Evolutionary conservation across 495 filamentous ascomycete genomes (phyloP).

Genomic region (Sporormia fimetaria): DNA sequence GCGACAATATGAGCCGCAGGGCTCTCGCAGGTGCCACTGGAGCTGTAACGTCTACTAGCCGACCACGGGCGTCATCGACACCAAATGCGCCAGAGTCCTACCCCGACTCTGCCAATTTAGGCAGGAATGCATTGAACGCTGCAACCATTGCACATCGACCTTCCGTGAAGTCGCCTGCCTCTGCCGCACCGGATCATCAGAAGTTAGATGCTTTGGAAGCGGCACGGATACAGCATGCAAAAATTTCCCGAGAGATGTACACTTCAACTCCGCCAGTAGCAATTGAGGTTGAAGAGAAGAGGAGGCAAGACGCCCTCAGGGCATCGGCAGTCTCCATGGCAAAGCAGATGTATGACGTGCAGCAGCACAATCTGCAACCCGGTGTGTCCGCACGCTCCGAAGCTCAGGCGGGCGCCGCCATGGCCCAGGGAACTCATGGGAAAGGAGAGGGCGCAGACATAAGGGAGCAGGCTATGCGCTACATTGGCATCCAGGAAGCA

Average conservation of each 20-base stretch:
- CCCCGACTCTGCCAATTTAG: constrained; percentile 48
- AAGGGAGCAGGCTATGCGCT: constrained; percentile 36
- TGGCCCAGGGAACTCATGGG: constrained; percentile 32
- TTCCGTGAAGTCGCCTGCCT: constrained; percentile 14
- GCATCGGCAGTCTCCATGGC: constrained; percentile 83
- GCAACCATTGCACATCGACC: constrained; percentile 48
- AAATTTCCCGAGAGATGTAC: constrained; percentile 52
- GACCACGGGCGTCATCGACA: constrained; percentile 56
- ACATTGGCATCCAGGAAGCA: constrained; percentile 63
- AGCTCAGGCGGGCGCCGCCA: constrained; percentile 34
- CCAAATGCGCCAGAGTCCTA: constrained; percentile 41
- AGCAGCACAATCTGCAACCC: constrained; percentile 45
- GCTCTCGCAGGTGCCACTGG: constrained; percentile 64
- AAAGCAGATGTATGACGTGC: constrained; percentile 63
- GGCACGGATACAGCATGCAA: constrained; percentile 44
- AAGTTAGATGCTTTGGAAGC: constrained; percentile 42
- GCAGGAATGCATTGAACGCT: constrained; percentile 54
- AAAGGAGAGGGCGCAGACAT: constrained; percentile 27
- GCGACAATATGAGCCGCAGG: constrained; percentile 40
- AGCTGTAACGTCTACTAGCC: constrained; percentile 45
- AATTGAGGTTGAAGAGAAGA: constrained; percentile 61
- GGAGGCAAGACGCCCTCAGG: constrained; percentile 55
- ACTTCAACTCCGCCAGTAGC: constrained; percentile 63
- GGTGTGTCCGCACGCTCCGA: constrained; percentile 19
- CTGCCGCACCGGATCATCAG: constrained; percentile 17